Percentiles rank a stretch among this genome's conserved stretches.
These are phyloP conservation scores for Multifurca ochricompacta DNA, from an alignment of 768 basidiomycete species.

Conservation along the genomic window DNA sequence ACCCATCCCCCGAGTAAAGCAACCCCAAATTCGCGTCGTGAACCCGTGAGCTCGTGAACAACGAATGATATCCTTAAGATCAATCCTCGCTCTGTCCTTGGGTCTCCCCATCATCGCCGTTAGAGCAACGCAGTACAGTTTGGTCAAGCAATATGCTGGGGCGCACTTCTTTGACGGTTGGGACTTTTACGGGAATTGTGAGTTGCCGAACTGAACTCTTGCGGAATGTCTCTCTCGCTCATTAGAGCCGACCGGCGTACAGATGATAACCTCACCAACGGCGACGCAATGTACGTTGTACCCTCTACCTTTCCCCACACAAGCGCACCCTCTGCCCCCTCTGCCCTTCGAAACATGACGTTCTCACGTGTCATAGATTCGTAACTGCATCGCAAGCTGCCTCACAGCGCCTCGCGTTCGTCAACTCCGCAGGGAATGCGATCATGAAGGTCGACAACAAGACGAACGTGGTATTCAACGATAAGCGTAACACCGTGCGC, in stretches of 20 bases:
- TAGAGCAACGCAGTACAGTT: constrained; percentile 1
- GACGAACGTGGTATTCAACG: constrained; percentile 38
- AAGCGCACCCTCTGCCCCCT: no score
- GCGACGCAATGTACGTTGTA: constrained; percentile 45
- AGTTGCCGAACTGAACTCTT: neutral
- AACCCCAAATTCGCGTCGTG: no score
- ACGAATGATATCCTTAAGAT: neutral
- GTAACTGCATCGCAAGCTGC: constrained; percentile 38
- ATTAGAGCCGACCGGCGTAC: neutral
- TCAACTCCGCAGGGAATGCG: constrained; percentile 62
- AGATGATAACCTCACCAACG: constrained; percentile 68
- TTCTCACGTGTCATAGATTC: constrained; percentile 32
- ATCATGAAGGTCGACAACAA: constrained; percentile 74
- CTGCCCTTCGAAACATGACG: no score
- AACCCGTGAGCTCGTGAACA: neutral
- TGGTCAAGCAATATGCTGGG: constrained; percentile 17
- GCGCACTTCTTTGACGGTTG: constrained; percentile 16
- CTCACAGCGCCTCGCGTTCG: constrained; percentile 47
- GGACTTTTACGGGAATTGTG: constrained; percentile 19
- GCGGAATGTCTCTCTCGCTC: neutral
- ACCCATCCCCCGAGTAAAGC: neutral
- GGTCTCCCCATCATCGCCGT: constrained; percentile 7
- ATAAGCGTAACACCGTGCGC: constrained; percentile 64
- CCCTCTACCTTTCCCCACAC: no score
- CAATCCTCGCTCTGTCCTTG: neutral